Conservation (phyloP, 2,329 filamentous ascomycete genomes). For the Cercospora sojina region DNA sequence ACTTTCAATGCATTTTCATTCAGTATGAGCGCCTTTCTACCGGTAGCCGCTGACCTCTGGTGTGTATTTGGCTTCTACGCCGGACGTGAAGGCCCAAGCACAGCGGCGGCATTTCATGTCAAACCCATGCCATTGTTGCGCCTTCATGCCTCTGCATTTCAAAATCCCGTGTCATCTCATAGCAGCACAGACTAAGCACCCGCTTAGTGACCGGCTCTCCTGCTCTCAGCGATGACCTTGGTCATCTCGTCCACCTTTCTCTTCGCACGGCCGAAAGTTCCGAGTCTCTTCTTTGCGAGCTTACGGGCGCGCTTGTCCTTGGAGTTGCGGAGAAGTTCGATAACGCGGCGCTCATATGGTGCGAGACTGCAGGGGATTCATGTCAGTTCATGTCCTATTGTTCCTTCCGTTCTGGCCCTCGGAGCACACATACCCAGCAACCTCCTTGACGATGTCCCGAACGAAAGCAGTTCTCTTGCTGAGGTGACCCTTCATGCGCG, state of each 20-base stretch:
- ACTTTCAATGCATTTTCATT: slow-evolving; percentile 28
- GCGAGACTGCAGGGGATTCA: slow-evolving; percentile 39
- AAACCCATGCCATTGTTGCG: slow-evolving; percentile 20
- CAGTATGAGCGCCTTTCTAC: slow-evolving; percentile 24
- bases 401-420: background rate
- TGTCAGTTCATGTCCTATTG: slow-evolving; percentile 21
- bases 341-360: slow-evolving; percentile 88
- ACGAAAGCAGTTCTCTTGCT: slow-evolving; percentile 98
- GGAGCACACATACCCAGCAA: slow-evolving; percentile 70
- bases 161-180: slow-evolving; percentile 16
- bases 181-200: slow-evolving; percentile 17
- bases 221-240: slow-evolving; percentile 95
- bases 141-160: slow-evolving; percentile 26
- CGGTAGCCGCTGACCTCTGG: slow-evolving; percentile 15
- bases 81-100: slow-evolving; percentile 9
- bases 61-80: slow-evolving; percentile 11
- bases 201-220: slow-evolving; percentile 69
- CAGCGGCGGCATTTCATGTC: slow-evolving; percentile 14
- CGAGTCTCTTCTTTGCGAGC: slow-evolving; percentile 99
- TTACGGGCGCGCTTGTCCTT: slow-evolving; percentile 99
- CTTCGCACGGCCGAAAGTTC: slow-evolving; percentile 98
- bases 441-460: slow-evolving; percentile 96
- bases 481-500: slow-evolving; percentile 86
- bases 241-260: slow-evolving; percentile 99
- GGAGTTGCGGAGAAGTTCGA: slow-evolving; percentile 97